Evolutionary conservation across 495 filamentous ascomycete species (phyloP).

Genomic region (Penicillium cinerascens): DNA sequence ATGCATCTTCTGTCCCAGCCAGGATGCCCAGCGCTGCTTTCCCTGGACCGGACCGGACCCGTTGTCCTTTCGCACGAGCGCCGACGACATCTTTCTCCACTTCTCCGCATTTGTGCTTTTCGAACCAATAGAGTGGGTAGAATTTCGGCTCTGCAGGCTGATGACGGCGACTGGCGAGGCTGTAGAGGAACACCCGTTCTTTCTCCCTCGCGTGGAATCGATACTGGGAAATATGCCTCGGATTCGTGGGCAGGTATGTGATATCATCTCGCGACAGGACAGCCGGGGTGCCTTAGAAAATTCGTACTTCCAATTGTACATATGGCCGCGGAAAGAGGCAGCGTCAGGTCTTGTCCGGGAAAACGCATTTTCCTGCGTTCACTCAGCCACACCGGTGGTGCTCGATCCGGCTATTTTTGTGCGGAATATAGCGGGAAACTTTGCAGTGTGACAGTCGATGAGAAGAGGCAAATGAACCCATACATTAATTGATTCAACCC

Average conservation of each 20-base stretch:
- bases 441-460: no score
- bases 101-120: conserved; percentile 2
- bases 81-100: conserved; percentile 6
- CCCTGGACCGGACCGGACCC: conserved; percentile 7
- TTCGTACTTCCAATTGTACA: neutral
- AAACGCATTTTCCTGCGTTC: no score
- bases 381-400: no score
- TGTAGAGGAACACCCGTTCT: conserved; percentile 8
- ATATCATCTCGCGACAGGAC: neutral
- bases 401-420: no score
- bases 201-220: conserved; percentile 6
- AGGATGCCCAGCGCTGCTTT: neutral
- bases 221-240: conserved; percentile 6
- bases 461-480: no score
- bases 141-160: conserved; percentile 2
- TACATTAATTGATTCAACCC: no score
- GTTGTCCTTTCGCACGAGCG: neutral
- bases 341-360: neutral
- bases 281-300: neutral
- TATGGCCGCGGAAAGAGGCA: conserved; percentile 4
- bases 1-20: conserved; percentile 1
- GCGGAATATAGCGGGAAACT: no score
- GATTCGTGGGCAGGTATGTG: conserved; percentile 1
- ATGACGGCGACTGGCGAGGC: neutral
- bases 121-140: conserved; percentile 3